Evolutionary conservation across 2,329 filamentous ascomycete genomes (phyloP).

Genomic region (Colletotrichum acutatum): DNA sequence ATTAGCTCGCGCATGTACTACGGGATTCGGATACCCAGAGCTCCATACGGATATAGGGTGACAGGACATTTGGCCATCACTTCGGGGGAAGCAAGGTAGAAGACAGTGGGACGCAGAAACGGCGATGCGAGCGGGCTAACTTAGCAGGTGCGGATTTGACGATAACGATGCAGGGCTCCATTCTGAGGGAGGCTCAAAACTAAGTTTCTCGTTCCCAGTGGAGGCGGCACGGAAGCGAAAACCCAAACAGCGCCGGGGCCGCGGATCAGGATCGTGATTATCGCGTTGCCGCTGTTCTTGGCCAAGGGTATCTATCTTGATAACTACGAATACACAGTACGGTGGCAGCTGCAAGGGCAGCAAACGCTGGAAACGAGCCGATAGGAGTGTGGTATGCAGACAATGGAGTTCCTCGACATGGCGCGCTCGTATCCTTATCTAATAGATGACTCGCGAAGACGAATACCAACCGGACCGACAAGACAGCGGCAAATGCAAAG

Average conservation of each 20-base stretch:
- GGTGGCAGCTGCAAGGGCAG: conserved; percentile 5
- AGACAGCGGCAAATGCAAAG: background rate
- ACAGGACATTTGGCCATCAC: background rate
- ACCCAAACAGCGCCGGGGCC: conserved; percentile 3
- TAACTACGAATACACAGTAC: background rate
- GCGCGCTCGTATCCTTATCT: conserved; percentile 4
- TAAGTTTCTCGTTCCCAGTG: conserved; percentile 12
- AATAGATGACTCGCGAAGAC: background rate
- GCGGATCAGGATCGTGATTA: background rate
- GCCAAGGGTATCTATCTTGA: background rate
- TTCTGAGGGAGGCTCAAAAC: conserved; percentile 2
- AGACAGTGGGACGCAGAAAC: conserved; percentile 4
- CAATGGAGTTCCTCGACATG: background rate
- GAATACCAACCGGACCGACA: background rate
- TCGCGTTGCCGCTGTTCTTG: background rate
- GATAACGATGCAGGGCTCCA: conserved; percentile 15
- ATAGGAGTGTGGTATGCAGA: background rate
- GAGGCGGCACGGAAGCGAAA: conserved; percentile 13
- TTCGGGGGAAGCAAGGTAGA: background rate
- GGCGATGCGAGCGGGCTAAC: background rate
- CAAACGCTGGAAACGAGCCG: background rate
- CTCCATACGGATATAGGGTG: background rate
- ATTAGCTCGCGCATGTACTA: background rate
- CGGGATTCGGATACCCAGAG: background rate
- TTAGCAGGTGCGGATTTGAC: conserved; percentile 2